Evolutionary conservation across 192 early-diverging fungal species (phyloP), one percentile per base, ranked within the genome.

Genomic region (Funneliformis mosseae): DNA sequence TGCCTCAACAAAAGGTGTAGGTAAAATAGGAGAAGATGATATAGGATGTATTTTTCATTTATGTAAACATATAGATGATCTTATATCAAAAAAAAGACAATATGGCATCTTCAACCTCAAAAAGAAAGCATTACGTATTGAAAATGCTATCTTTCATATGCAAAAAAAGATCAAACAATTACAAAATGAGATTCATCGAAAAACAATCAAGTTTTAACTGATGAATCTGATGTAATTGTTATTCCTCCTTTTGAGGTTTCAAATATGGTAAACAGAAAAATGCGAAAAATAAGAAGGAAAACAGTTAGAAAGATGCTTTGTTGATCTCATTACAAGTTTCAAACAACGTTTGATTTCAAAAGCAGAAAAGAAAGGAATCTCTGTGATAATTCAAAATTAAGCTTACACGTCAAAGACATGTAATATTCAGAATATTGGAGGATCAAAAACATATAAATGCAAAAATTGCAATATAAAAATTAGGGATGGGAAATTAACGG

Each of bases 251-350:
- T 76, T 28, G 33, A 60, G 33, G 33, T 76, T 76, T 62, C 50
- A 72, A 41, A 43, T 23, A 72, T 72, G 38, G 18, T 72, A 43
- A 72, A 72, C 70, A 72, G 70, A 45, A 72, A 72, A 72, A 50
- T 43, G 46, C 70, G 21, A 72, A 72, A 72, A 21, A 72, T 72
- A 72, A 48, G 8, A 50, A 45, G 46, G n/a, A 72, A 43, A 72
- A 72, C 70, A 72, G 70, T 48, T 72, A 72, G 70, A 75, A 75
- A 61, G 38, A 76, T 76, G 74, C 74, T 62, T 76, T 76, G 33
- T 41, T 76, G 74, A 8, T 61, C 10, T 61, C 59, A 76, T 76
- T 67, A 67, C 25, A 67, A 33, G 25, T 67, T 67, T 3, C 10
- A 16, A 3, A n/a, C 25, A 67, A 67, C 9, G 25, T 11, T 38